Base-by-base conservation (phyloP, 345 rosid species). In the Syzygium oleosum region DNA sequence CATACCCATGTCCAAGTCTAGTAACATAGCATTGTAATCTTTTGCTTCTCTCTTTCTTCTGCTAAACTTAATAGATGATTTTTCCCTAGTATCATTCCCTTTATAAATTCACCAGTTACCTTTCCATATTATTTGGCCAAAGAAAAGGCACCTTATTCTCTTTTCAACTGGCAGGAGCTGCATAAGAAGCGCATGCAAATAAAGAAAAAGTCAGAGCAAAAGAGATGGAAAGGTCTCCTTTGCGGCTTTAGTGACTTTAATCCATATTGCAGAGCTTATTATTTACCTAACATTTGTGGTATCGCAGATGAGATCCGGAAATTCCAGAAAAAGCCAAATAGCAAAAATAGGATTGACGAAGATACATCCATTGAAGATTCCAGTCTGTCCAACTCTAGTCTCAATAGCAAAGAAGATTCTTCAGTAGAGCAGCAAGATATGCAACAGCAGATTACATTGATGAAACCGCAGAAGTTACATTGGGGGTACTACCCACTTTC, bases 101-200 rank as follows among this genome's bases (percentile, higher is more conserved):
- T 73, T 22, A 34, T 73, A 73, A 73, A 34, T 73, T 73, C 80
- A 34, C 80, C 80, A 73, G 38, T 73, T 73, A 34, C 49, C 80
- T 34, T 56, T 68, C 12, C 41, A 7, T 34, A 0, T 41, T 73
- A 73, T 34, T 73, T 73, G 7, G 49, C 80, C 80, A 73, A 34
- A 1, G 2, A 17, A 61, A 38, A 22, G 41, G 15, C 56, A 46
- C 27, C 63, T 53, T 53, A 19, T n/a, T 86, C 55, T 51, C 84
- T 86, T 63, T 27, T 80, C 61, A 29, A 27, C 51, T 52, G 80
- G 87, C 89, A 88, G 89, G 87, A 88, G 89, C 61, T 88, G 63
- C 89, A 88, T n/a, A 88, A 73, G 80, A 88, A 54, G 55, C 87
- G 87, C 59, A 52, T 88, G 85, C 87, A 88, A 38, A 85, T 88